Conservation (phyloP, 129 eudicot genomes). For the Dittrichia graveolens region DNA sequence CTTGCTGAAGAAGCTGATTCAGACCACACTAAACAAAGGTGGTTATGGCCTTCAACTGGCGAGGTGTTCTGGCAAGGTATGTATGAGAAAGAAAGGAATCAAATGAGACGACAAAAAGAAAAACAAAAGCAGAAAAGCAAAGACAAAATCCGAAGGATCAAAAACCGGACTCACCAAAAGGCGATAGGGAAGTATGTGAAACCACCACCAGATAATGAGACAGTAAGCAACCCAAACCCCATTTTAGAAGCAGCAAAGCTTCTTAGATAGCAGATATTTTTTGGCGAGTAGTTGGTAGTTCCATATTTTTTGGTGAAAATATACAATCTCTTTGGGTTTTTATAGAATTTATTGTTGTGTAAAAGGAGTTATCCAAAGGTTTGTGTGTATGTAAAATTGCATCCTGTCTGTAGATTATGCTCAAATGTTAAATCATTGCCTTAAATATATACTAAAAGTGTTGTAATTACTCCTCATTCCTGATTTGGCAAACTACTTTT, state of each 20-base stretch:
- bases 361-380: constrained; percentile 18
- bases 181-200: constrained; percentile 75
- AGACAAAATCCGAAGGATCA: constrained; percentile 73
- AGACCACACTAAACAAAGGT: constrained; percentile 53
- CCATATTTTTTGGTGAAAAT: constrained; percentile 45
- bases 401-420: constrained; percentile 24
- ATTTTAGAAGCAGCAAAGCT: constrained; percentile 33
- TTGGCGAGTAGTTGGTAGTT: constrained; percentile 34
- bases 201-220: constrained; percentile 53
- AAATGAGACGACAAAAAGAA: constrained; percentile 58
- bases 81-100: constrained; percentile 72
- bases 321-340: constrained; percentile 10
- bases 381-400: constrained; percentile 29
- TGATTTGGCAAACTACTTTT: background rate
- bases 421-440: constrained; percentile 20
- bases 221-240: constrained; percentile 30
- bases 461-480: constrained; percentile 11
- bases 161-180: constrained; percentile 61
- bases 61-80: constrained; percentile 92
- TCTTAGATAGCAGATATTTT: constrained; percentile 50
- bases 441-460: constrained; percentile 26
- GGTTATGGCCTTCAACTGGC: constrained; percentile 95
- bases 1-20: constrained; percentile 87
- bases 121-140: constrained; percentile 66
- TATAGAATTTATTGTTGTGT: constrained; percentile 28